Evolutionary conservation across 441 rosid genomes (phyloP).

Genomic region (Erodium chrysanthum): DNA sequence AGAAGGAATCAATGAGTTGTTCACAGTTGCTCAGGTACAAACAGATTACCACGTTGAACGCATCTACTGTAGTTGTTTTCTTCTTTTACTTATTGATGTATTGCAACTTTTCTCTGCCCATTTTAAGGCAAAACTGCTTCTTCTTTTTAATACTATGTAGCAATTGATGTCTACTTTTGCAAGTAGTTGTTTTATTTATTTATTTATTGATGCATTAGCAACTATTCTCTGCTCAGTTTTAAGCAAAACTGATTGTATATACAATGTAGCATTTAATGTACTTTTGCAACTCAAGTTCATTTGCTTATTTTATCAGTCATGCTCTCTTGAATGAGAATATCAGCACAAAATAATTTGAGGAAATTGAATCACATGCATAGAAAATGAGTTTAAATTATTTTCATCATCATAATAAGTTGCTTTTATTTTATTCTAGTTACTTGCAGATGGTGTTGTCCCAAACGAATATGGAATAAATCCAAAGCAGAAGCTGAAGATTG

Average conservation of each 20-base stretch:
- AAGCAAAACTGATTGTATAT: background rate
- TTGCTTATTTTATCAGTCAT: too few relatives aligned
- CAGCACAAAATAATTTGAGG: too few relatives aligned
- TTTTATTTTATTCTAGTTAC: slow-evolving; percentile 47
- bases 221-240: too few relatives aligned
- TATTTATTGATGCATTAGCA: too few relatives aligned
- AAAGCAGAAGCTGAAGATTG: slow-evolving; percentile 91
- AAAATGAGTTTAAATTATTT: slow-evolving; percentile 6
- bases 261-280: background rate
- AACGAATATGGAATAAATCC: slow-evolving; percentile 99
- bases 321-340: too few relatives aligned
- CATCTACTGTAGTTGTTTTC: background rate
- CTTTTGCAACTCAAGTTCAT: background rate
- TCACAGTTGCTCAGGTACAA: slow-evolving; percentile 93
- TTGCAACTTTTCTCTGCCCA: background rate
- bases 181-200: too few relatives aligned
- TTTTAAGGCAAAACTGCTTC: background rate
- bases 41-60: slow-evolving; percentile 2
- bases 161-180: too few relatives aligned
- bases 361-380: slow-evolving; percentile 3
- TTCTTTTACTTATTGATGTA: background rate
- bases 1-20: slow-evolving; percentile 83
- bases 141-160: background rate
- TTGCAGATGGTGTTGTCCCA: slow-evolving; percentile 99
- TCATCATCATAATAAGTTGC: slow-evolving; percentile 12